Percentiles rank a stretch among this genome's conserved stretches.
Conservation (phyloP, 495 filamentous ascomycete species). For the Hyaloscypha variabilis region DNA sequence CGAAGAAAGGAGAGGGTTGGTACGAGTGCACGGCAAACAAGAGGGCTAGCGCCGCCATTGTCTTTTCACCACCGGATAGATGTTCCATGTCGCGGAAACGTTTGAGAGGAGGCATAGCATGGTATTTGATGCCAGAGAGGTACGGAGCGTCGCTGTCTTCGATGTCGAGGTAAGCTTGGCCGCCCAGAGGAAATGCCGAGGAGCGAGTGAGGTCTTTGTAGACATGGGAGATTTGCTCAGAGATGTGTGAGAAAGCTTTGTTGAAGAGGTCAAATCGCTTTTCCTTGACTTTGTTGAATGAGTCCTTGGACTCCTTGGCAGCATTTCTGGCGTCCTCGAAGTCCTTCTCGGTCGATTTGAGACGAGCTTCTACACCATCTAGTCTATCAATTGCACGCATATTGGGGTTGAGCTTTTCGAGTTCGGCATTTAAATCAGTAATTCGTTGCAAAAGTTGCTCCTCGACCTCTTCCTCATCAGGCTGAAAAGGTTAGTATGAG, state of each 20-base stretch:
- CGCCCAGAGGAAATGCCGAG: constrained; percentile 82
- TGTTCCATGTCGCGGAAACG: constrained; percentile 99
- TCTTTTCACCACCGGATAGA: constrained; percentile 96
- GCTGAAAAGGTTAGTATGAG: constrained; percentile 42
- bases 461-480: constrained; percentile 71
- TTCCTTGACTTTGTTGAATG: constrained; percentile 78
- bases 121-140: constrained; percentile 92
- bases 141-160: constrained; percentile 86
- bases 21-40: constrained; percentile 96
- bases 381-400: constrained; percentile 95
- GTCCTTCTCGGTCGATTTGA: constrained; percentile 83
- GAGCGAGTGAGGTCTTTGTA: constrained; percentile 94
- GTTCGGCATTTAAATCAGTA: constrained; percentile 67
- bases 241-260: constrained; percentile 92
- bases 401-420: constrained; percentile 94
- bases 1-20: constrained; percentile 95
- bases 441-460: constrained; percentile 81
- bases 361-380: constrained; percentile 78
- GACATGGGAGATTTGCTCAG: constrained; percentile 87
- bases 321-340: constrained; percentile 79
- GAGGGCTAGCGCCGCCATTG: constrained; percentile 94
- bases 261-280: constrained; percentile 90
- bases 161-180: constrained; percentile 93
- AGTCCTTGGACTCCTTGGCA: constrained; percentile 75
- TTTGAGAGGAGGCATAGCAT: constrained; percentile 98